Evolutionary conservation across 352 stramenopile genomes (phyloP).

Genomic region (Phytophthora tubulina): DNA sequence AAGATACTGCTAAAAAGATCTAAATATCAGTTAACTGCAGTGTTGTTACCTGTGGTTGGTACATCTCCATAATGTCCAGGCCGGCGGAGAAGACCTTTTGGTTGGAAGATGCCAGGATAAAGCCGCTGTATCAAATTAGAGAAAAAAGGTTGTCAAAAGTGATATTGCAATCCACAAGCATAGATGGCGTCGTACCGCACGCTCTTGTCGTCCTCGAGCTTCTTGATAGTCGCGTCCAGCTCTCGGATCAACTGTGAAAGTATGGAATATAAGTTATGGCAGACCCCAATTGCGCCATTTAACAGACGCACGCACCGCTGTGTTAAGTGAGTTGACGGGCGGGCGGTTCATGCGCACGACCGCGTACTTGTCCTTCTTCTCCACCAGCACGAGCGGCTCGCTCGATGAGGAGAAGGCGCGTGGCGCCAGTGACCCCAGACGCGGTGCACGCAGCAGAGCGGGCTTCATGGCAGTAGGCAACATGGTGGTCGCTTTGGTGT

Average conservation of each 20-base stretch:
- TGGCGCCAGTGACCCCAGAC: constrained; percentile 1
- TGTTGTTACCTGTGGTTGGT: constrained; percentile 76
- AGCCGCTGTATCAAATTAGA: constrained; percentile 46
- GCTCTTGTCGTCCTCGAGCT: constrained; percentile 79
- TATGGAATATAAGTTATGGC: background rate
- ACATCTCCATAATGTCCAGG: constrained; percentile 94
- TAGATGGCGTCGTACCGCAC: constrained; percentile 53
- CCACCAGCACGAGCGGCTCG: constrained; percentile 73
- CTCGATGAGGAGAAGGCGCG: constrained; percentile 45
- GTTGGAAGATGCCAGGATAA: constrained; percentile 84
- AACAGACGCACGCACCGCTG: constrained; percentile 43
- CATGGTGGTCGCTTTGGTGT: constrained; percentile 18
- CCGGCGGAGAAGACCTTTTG: constrained; percentile 92
- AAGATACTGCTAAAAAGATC: background rate
- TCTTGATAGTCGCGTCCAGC: constrained; percentile 73
- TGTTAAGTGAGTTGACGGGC: constrained; percentile 87
- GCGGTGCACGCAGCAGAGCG: constrained; percentile 12
- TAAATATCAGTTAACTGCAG: background rate
- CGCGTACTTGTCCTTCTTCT: constrained; percentile 78
- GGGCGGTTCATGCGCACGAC: constrained; percentile 84
- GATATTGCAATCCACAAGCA: background rate
- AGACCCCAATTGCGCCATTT: background rate
- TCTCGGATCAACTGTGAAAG: constrained; percentile 67
- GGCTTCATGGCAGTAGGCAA: constrained; percentile 22
- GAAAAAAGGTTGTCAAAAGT: background rate